Base-by-base conservation (phyloP, 2,329 filamentous ascomycete genomes). In the Diaporthe capsici region DNA sequence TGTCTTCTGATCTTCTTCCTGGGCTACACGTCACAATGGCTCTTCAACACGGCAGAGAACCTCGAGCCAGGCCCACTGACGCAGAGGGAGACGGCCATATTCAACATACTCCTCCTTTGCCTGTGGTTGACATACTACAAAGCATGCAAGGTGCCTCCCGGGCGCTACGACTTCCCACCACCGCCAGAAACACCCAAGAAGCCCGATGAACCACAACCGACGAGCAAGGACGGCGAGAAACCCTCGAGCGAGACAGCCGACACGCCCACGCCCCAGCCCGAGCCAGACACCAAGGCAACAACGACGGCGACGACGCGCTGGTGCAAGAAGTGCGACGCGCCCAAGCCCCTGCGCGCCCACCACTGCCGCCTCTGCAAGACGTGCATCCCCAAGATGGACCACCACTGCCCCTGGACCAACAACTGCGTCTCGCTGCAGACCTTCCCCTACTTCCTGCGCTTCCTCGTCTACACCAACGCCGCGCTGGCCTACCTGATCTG, bases 341-440 rank as follows among this genome's bases (percentile, higher is more conserved):
- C 91, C 17, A 97, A 97, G 81, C 94, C 95, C 2, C 91, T 93
- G 0, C 88, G 95, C 78, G 91, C 94, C 1, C 95, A 97, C 87
- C 95, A 97, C 86, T 97, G 95, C 85, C 92, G 92, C 77, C 90
- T 90, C 79, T 97, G 94, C 85, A 87, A 87, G 78, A 91, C 92
- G 79, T 95, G 94, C 83, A 90, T 95, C 67, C 93, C 93, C 51
- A 93, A 92, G 84, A 96, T 96, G 94, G 94, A 96, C 85, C 94
- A 95, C 84, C 94, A 97, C 85, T 97, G 94, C 81, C 94, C 94
- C 3, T 97, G 94, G 94, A 96, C 94, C 4, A 87, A 85, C 76
- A 96, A 96, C 84, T 97, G 95, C 85, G 94, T 97, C 72, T 95
- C 94, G 17, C 90, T 95, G 83, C 92, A 92, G 76, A 96, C 94